Base-by-base conservation (phyloP, 352 stramenopile species). In the Phytopythium montanum region DNA sequence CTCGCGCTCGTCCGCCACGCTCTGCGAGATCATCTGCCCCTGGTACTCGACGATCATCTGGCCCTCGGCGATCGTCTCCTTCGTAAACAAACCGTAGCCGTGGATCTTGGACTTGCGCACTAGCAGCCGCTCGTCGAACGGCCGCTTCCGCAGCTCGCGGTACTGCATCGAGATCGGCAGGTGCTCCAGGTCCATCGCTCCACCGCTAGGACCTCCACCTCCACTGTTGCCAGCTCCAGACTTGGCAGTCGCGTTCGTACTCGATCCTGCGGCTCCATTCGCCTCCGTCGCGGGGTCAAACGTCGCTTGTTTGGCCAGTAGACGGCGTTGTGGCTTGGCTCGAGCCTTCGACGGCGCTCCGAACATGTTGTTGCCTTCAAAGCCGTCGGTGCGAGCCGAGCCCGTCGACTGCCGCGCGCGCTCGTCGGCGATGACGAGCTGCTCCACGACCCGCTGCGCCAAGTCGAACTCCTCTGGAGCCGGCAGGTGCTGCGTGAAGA, bases 21-120 rank as follows among this genome's bases (percentile, higher is more conserved):
- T 53, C 61, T 97, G 85, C n/a, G 76, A 69, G 66, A 98, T 90
- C 65, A 95, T 87, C 69, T 98, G 87, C 7, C 96, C 96, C 61
- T 97, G 87, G 62, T 99, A 99, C 76, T 99, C 96, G 39, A 98
- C 90, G 46, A 99, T 97, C 88, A 99, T 97, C 58, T 97, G 90
- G 21, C 95, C 85, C 60, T 97, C 92, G 2, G 69, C 76, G 41
- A 98, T 76, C 34, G 87, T 80, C 58, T 95, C 79, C 46, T 98
- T 96, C 19, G 94, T 81, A 74, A 98, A 99, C n/a, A 99, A 72
- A 6, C 96, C 96, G 65, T 97, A 99, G 34, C 92, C 95, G 68
- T 99, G 96, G 66, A 99, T 98, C 55, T 94, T 90, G 13, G 88
- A 97, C 61, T 97, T 95, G 36, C 87, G 83, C 31, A 98, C 93